Base-by-base conservation (phyloP, 805 yeast genomes). In the Hanseniaspora vineae region DNA sequence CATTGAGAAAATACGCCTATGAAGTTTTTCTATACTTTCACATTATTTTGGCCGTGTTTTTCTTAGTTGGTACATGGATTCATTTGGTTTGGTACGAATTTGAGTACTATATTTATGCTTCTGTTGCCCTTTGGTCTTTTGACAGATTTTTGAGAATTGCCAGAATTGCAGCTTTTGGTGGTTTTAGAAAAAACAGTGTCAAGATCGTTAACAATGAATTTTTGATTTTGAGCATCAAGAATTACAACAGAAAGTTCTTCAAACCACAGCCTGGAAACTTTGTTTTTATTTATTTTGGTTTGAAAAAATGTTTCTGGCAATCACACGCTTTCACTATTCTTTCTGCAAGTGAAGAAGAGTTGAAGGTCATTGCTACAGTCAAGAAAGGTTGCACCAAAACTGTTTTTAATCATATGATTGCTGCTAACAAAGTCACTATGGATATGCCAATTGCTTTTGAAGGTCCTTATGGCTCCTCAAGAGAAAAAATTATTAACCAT, bases 81-180 rank as follows among this genome's bases (percentile, higher is more conserved):
- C 81, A 76, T 49, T 56, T 42, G 42, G 49, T 35, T 52, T 55
- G 65, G n/a, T 48, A 70, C 46, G 77, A 73, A 1, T 73, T 75
- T 70, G 67, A 70, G 54, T 73, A 70, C 46, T 76, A 70, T 60
- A 51, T 70, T 19, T 77, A 73, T 47, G 72, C 77, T 6, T 55
- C 78, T 8, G 69, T 75, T 51, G 78, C 75, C 0, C 68, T 85
- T 10, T 86, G 95, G 95, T 69, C 66, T 1, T 68, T 76, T 52
- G 92, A 86, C 58, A 66, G 88, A 45, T 48, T 76, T 0, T 54
- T 75, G 2, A 70, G 95, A 50, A 49, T 78, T 12, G 60, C 71
- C 1, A 70, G 84, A 46, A 60, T 84, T 18, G 45, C 45, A 8
- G 18, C 35, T 11, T 48, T 48, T 45, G 50, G 50, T 31, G 50